These are phyloP conservation scores for Sporothrix schenckii DNA, from an alignment of 2,329 filamentous ascomycete species.

Conservation along the genomic window DNA sequence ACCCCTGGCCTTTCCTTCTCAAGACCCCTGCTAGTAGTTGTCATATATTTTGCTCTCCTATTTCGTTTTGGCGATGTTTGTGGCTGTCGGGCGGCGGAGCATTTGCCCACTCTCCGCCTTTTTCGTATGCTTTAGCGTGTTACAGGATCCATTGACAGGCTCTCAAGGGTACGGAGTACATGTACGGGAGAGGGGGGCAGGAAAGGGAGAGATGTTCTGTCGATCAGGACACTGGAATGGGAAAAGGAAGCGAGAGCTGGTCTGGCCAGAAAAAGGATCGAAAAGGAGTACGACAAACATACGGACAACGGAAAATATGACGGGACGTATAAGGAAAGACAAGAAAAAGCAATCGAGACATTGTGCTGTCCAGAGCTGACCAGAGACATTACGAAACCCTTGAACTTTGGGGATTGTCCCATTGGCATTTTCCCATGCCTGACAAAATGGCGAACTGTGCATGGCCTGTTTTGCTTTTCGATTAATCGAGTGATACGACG, in stretches of 20 bases:
- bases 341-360: slow-evolving; percentile 10
- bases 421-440: background rate
- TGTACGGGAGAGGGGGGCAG: background rate
- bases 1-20: slow-evolving; percentile 3
- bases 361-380: slow-evolving; percentile 7
- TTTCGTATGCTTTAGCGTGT: slow-evolving; percentile 21
- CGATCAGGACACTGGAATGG: slow-evolving; percentile 23
- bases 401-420: background rate
- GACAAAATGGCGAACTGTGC: slow-evolving; percentile 6
- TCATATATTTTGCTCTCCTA: background rate
- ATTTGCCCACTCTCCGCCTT: background rate
- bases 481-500: background rate
- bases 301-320: background rate
- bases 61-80: background rate
- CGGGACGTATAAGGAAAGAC: background rate
- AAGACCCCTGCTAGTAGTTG: background rate
- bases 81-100: background rate
- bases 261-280: slow-evolving; percentile 8
- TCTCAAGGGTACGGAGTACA: background rate
- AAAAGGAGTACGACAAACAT: background rate
- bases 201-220: background rate
- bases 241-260: slow-evolving; percentile 6
- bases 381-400: slow-evolving; percentile 19
- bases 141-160: slow-evolving; percentile 21
- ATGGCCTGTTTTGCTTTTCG: background rate